phyloP scores from a whole-genome alignment of 1,284 basidiomycete genomes.

The Porogramme epimiltina region DNA sequence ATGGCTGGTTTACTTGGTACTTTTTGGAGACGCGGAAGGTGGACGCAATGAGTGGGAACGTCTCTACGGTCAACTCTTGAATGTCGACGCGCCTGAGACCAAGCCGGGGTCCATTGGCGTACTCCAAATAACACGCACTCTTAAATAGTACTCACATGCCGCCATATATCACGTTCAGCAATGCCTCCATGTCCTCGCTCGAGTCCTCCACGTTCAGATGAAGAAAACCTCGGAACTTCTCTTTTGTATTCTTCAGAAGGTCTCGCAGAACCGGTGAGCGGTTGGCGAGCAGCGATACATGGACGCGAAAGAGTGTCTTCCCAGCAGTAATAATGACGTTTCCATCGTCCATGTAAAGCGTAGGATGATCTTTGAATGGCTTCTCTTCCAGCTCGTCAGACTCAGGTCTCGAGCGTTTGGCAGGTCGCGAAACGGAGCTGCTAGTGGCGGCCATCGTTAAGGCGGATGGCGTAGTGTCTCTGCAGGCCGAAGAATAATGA shows the following conservation, averaged over 20 bases:
- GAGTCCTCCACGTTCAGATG: slow-evolving; percentile 30
- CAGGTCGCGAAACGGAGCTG: too few species aligned
- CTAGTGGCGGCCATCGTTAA: too few species aligned
- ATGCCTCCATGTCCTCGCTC: slow-evolving; percentile 28
- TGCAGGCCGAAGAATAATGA: too few species aligned
- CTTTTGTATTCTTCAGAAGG: slow-evolving; percentile 24
- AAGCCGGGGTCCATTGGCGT: slow-evolving; percentile 11
- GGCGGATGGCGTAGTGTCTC: too few species aligned
- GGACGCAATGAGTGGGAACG: slow-evolving; percentile 23
- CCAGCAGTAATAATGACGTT: slow-evolving; percentile 29
- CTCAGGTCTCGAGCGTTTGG: too few species aligned
- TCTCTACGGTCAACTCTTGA: slow-evolving; percentile 26
- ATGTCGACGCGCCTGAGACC: slow-evolving; percentile 25
- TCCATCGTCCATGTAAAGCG: slow-evolving; percentile 35
- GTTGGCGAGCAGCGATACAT: slow-evolving; percentile 28
- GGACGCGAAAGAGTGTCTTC: slow-evolving; percentile 30
- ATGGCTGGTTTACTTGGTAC: slow-evolving; percentile 29
- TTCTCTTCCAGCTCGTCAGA: slow-evolving; percentile 10
- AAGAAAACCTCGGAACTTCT: slow-evolving; percentile 25
- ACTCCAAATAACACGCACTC: slow-evolving; percentile 14
- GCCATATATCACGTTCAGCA: slow-evolving; percentile 31
- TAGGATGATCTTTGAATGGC: slow-evolving; percentile 25
- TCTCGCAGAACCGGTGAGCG: slow-evolving; percentile 29
- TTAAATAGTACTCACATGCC: slow-evolving; percentile 28
- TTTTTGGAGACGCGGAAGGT: slow-evolving; percentile 30